These are phyloP conservation scores for Pontederia crassipes DNA, from an alignment of 176 grass and related monocot species.

Conservation along the genomic window DNA sequence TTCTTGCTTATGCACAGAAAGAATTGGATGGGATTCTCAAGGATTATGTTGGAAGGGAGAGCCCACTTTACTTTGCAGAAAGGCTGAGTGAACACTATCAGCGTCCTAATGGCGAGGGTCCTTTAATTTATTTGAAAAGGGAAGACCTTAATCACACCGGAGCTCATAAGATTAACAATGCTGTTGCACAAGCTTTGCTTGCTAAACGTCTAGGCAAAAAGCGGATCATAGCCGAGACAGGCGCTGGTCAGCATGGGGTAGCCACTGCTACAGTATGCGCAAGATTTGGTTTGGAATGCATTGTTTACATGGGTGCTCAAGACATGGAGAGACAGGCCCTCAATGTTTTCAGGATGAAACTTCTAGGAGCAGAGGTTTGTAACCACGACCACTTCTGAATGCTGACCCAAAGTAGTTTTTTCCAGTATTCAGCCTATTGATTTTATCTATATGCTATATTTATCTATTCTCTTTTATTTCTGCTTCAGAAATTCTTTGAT, in stretches of 20 bases:
- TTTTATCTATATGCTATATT: no score
- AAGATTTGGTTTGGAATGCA: conserved; percentile 64
- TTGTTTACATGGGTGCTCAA: conserved; percentile 93
- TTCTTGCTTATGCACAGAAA: conserved; percentile 25
- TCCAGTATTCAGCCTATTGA: no score
- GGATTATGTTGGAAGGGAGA: conserved; percentile 92
- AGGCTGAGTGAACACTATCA: conserved; percentile 68
- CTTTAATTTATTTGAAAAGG: conserved; percentile 78
- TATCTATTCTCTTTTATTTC: no score
- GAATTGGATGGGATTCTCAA: conserved; percentile 72
- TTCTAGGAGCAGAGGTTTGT: conserved; percentile 85
- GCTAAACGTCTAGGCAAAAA: conserved; percentile 77
- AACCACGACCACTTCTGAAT: background rate
- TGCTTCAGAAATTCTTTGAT: no score
- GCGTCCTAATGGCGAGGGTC: conserved; percentile 47
- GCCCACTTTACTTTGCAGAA: conserved; percentile 93
- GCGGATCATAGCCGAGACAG: conserved; percentile 93
- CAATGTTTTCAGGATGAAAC: conserved; percentile 93
- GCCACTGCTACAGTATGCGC: conserved; percentile 92
- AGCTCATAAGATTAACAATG: conserved; percentile 99
- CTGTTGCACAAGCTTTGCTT: conserved; percentile 71
- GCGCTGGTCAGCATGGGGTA: conserved; percentile 87
- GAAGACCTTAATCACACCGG: conserved; percentile 98
- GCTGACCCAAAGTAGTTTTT: no score
- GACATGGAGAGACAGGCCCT: conserved; percentile 98